phyloP scores from a whole-genome alignment of 257 asterid genomes.

The Gardenia jasminoides region DNA sequence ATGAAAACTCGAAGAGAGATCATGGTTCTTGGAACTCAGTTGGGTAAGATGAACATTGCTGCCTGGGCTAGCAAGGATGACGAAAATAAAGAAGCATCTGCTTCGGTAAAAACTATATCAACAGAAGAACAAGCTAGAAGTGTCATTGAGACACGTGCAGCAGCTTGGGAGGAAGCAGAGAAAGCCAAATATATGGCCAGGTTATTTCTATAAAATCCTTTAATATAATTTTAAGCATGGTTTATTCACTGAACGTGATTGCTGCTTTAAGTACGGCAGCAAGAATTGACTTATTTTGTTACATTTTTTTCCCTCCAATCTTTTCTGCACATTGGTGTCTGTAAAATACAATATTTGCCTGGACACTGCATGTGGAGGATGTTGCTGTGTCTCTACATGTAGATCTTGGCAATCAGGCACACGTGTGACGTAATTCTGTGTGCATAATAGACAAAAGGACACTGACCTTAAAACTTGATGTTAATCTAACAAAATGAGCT shows the following conservation, averaged over 20 bases:
- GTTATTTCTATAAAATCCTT: conserved; percentile 33
- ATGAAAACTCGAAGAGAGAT: conserved; percentile 85
- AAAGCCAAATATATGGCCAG: conserved; percentile 83
- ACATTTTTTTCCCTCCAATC: neutral
- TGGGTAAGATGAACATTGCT: conserved; percentile 92
- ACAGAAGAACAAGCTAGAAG: conserved; percentile 47
- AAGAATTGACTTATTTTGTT: neutral
- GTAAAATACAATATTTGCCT: neutral
- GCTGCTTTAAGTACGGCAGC: conserved; percentile 19
- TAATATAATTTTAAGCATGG: neutral
- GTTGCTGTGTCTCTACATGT: neutral
- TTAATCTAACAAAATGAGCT: neutral
- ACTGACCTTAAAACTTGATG: neutral
- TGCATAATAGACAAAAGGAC: neutral
- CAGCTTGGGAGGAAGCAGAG: conserved; percentile 95
- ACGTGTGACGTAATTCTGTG: too few relatives aligned
- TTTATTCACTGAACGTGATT: conserved; percentile 15
- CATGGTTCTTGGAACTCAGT: conserved; percentile 81
- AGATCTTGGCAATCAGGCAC: neutral
- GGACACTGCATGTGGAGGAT: neutral
- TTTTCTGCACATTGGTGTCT: neutral
- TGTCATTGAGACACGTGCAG: conserved; percentile 74
- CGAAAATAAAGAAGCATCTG: conserved; percentile 41
- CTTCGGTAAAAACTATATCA: conserved; percentile 27
- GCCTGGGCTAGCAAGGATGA: conserved; percentile 98